Evolutionary conservation across 2,329 filamentous ascomycete species (phyloP).

Genomic region (Alternaria brassicicola): DNA sequence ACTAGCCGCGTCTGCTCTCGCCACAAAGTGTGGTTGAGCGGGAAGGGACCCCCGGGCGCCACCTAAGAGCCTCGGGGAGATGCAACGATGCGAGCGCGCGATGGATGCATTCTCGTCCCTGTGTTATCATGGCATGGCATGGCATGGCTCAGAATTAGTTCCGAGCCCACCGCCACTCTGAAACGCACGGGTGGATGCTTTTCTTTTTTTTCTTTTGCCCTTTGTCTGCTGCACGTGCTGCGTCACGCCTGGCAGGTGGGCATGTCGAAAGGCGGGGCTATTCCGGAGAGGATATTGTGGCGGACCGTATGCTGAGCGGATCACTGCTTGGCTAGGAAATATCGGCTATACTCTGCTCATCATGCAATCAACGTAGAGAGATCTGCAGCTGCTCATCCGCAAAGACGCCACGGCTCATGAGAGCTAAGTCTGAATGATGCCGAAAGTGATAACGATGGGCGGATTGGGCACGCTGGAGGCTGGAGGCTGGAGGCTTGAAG

Average conservation of each 20-base stretch:
- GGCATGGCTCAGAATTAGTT: constrained; percentile 7
- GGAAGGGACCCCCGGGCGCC: constrained; percentile 2
- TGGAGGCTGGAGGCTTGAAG: constrained; percentile 11
- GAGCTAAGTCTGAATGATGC: constrained; percentile 15
- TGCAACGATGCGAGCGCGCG: constrained; percentile 9
- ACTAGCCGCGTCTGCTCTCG: constrained; percentile 8
- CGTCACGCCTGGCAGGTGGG: constrained; percentile 12
- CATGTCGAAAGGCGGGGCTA: constrained; percentile 8
- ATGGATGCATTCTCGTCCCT: constrained; percentile 7
- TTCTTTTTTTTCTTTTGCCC: constrained; percentile 9
- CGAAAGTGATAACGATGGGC: constrained; percentile 21
- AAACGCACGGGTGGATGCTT: constrained; percentile 22
- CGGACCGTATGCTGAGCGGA: constrained; percentile 1
- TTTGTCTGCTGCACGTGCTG: constrained; percentile 22
- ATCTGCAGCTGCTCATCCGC: constrained; percentile 5
- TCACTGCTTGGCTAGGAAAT: constrained; percentile 1
- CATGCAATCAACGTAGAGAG: constrained; percentile 3
- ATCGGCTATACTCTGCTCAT: constrained; percentile 5
- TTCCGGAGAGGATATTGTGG: constrained; percentile 14
- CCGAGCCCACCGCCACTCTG: constrained; percentile 9
- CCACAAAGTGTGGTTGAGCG: constrained; percentile 5
- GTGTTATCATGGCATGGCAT: constrained; percentile 11
- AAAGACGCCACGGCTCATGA: constrained; percentile 2
- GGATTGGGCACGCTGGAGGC: constrained; percentile 21
- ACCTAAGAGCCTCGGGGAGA: constrained; percentile 1